Evolutionary conservation across 371 early-diverging fungal genomes (phyloP).

Genomic region (Mortierella sp.): DNA sequence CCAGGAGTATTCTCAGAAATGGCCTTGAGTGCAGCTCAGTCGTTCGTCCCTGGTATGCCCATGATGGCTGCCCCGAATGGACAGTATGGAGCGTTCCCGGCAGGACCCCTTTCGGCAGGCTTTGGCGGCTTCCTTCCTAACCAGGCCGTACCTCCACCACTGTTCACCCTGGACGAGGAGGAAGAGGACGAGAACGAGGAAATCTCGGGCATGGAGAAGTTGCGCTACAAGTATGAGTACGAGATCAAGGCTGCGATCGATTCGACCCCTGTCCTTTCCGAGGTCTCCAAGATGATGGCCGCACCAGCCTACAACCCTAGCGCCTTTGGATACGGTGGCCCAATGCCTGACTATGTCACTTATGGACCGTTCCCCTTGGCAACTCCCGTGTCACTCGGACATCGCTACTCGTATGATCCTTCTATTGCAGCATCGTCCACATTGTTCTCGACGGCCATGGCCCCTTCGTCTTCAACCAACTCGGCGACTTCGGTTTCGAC

Average conservation of each 20-base stretch:
- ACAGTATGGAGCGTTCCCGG: conserved; percentile 22
- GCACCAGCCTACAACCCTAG: conserved; percentile 34
- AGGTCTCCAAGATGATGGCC: conserved; percentile 42
- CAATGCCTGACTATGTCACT: conserved; percentile 31
- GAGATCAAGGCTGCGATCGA: conserved; percentile 57
- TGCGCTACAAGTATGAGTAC: conserved; percentile 54
- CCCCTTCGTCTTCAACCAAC: conserved; percentile 16
- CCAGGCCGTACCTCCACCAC: conserved; percentile 40
- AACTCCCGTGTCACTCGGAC: conserved; percentile 40
- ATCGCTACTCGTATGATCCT: conserved; percentile 29
- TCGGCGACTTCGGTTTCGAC: conserved; percentile 23
- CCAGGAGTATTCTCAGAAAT: conserved; percentile 26
- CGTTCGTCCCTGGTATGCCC: conserved; percentile 29
- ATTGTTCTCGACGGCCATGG: conserved; percentile 34
- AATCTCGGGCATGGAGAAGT: conserved; percentile 52
- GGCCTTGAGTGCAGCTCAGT: conserved; percentile 20
- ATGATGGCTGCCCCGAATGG: conserved; percentile 22
- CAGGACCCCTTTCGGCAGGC: conserved; percentile 44
- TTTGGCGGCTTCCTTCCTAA: conserved; percentile 40
- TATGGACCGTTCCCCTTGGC: conserved; percentile 39
- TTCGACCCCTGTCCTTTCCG: conserved; percentile 43
- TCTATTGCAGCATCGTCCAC: conserved; percentile 13
- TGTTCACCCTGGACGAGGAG: conserved; percentile 53
- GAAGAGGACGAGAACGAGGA: conserved; percentile 54
- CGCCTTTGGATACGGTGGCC: conserved; percentile 35